Conservation (phyloP, 495 filamentous ascomycete species). For the Chaetomidium leptoderma region DNA sequence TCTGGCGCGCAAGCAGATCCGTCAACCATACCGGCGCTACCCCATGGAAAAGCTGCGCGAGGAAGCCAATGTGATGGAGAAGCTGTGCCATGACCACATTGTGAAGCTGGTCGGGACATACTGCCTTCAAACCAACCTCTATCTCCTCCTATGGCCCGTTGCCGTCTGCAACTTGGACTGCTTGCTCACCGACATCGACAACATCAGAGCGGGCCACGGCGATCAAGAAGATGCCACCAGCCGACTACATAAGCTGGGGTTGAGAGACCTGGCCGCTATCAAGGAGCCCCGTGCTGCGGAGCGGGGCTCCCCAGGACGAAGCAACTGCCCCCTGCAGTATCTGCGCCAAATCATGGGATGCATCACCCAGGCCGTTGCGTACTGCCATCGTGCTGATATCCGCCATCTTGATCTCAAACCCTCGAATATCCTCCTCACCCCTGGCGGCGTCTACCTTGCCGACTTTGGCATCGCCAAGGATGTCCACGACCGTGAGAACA, state of each 20-base stretch:
- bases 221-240: constrained; percentile 33
- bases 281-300: constrained; percentile 1
- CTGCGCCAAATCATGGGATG: constrained; percentile 37
- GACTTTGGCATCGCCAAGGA: constrained; percentile 44
- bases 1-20: constrained; percentile 33
- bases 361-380: constrained; percentile 38
- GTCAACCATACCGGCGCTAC: constrained; percentile 20
- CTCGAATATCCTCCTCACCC: constrained; percentile 39
- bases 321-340: constrained; percentile 30
- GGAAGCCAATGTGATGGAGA: constrained; percentile 44
- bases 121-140: constrained; percentile 32
- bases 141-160: constrained; percentile 41
- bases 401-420: constrained; percentile 45
- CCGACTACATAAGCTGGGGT: constrained; percentile 31
- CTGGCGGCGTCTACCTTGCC: constrained; percentile 38
- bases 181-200: constrained; percentile 39
- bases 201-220: constrained; percentile 25
- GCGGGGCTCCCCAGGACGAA: not conserved
- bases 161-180: constrained; percentile 40
- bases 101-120: constrained; percentile 44
- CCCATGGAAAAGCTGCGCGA: constrained; percentile 33
- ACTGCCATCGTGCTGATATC: constrained; percentile 38
- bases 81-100: constrained; percentile 41
- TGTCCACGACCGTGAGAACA: constrained; percentile 33
- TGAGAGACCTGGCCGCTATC: constrained; percentile 28